Conservation (phyloP, 495 filamentous ascomycete species). For the Lophiostoma macrostomum region DNA sequence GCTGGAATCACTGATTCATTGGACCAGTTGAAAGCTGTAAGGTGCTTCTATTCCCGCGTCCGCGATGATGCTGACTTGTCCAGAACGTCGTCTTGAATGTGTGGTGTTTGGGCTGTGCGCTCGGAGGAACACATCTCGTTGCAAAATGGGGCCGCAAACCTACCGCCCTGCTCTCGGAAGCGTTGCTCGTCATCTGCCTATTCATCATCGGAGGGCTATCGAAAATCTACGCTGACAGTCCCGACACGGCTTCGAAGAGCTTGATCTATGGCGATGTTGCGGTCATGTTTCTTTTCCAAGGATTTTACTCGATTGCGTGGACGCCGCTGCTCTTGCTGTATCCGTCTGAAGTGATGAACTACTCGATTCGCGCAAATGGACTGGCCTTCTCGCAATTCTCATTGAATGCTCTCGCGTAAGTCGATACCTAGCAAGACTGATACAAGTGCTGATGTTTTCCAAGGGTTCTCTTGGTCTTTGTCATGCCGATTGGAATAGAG, state of each 20-base stretch:
- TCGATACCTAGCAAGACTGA: neutral
- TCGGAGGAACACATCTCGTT: conserved; percentile 32
- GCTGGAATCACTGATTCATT: conserved; percentile 47
- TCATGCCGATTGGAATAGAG: conserved; percentile 48
- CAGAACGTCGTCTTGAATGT: conserved; percentile 45
- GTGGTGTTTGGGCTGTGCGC: conserved; percentile 37
- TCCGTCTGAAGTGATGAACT: conserved; percentile 51
- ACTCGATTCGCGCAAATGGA: conserved; percentile 36
- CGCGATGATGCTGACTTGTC: no score
- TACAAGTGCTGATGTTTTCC: conserved; percentile 1
- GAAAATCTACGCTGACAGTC: conserved; percentile 48
- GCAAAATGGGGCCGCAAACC: conserved; percentile 47
- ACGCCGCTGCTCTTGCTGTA: conserved; percentile 60
- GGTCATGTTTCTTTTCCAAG: conserved; percentile 51
- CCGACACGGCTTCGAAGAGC: conserved; percentile 35
- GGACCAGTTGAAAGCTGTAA: conserved; percentile 48
- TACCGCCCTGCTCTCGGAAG: conserved; percentile 44
- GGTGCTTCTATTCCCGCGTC: no score
- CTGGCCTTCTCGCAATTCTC: conserved; percentile 32
- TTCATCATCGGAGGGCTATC: conserved; percentile 52
- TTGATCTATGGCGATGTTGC: conserved; percentile 19
- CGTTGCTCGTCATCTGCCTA: conserved; percentile 44
- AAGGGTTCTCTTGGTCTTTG: conserved; percentile 48
- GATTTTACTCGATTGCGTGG: conserved; percentile 59
- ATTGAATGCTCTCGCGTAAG: conserved; percentile 49